Base-by-base conservation (phyloP, 2,329 filamentous ascomycete species). In the Aspergillus quadricinctus region DNA sequence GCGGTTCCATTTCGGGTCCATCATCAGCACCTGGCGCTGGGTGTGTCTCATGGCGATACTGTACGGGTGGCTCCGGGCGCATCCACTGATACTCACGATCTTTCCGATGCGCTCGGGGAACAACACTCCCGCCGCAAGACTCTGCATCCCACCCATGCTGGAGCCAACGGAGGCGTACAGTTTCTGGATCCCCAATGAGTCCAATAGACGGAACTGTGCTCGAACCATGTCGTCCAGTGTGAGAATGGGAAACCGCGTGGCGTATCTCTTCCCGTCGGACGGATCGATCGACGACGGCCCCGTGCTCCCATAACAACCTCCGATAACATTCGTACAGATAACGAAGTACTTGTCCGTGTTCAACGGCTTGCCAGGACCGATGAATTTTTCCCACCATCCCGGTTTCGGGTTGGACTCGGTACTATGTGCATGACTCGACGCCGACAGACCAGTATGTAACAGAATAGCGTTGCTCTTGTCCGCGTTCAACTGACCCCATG, bases 381-480 rank as follows among this genome's bases (percentile, higher is more conserved):
- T 97, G 72, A 99, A 99, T 73, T 89, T 93, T 76, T 99, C 94
- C 94, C 94, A 99, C 94, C 94, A 99, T 3, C 94, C 94, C 0
- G 92, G 88, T 72, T 92, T 89, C 0, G 90, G 83, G 72, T 99
- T 99, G 9, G 81, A 78, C 52, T 84, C 81, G n/a, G 93, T 97
- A 56, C 92, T 97, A 69, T 92, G 92, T 1, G 94, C 94, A 76
- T 99, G 94, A 56, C 92, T 97, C 6, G 92, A 97, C n/a, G 94
- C 94, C 0, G 92, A 97, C 4, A 99, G 81, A 8, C 94, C 94
- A 0, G 94, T 99, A 72, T 97, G 92, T 2, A 99, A 78, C 8
- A 99, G 81, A 59, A 99, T 94, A 3, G 87, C 92, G 72, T 99
- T 99, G 69, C 85, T 90, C 73, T 83, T 88, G 74, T 92, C 86